Base-by-base conservation (phyloP, 805 yeast genomes). In the Spathaspora hagerdaliae region DNA sequence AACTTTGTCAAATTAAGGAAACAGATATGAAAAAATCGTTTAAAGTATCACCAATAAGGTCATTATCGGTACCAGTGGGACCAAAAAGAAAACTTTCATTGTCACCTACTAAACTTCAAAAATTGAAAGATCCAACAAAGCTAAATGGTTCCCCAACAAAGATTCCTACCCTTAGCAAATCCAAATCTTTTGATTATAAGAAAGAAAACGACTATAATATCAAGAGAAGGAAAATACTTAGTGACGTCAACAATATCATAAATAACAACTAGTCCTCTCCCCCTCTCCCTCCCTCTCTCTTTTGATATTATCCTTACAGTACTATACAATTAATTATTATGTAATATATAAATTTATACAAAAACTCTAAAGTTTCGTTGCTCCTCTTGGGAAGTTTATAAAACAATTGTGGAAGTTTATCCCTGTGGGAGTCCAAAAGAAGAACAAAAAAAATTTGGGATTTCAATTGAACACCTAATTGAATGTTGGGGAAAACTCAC, bases 191-290 rank as follows among this genome's bases (percentile, higher is more conserved):
- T 26, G 26, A 38, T 6, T 39, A 38, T 14, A 33, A 7, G 11
- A 14, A 37, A 1, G 8, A 34, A 6, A 19, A 19, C 24, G 24
- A 19, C 24, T 1, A 3, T 14, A 12, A 13, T 13, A 10, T 12
- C 27, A 46, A 46, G 19, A 46, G 40, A 39, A 24, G 49, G 27
- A 46, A 46, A 33, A 37, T 46, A 7, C 27, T 46, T 13, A 9
- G 24, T 19, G 26, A 15, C 27, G 7, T 36, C 11, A 19, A 36
- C 24, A 36, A 15, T 36, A 19, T 19, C 24, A 19, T 19, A 19
- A 19, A n/a, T n/a, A n/a, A 19, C 24, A 19, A 19, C 24, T 19
- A 19, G 24, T 5, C 35, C 35, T 13, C 35, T 5, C 35, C 35
- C 5, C 35, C 35, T n/a, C 35, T 13, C 13, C 5, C 35, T 32